These are phyloP conservation scores for Ascochyta fabae DNA, from an alignment of 2,329 filamentous ascomycete species.

Conservation along the genomic window DNA sequence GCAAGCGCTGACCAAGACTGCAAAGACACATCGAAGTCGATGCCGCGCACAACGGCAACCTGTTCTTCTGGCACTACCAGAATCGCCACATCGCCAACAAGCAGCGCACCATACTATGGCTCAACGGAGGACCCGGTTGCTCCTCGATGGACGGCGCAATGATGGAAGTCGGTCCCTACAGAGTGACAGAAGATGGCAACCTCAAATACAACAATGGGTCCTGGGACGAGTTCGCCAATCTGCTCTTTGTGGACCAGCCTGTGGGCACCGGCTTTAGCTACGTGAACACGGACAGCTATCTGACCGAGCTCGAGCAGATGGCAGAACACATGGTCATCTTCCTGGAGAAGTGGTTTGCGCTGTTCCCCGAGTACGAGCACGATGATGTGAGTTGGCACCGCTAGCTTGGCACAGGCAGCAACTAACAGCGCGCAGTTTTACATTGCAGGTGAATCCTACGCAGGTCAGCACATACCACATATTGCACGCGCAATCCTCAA, in stretches of 20 bases:
- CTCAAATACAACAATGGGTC: constrained; percentile 88
- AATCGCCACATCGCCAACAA: constrained; percentile 93
- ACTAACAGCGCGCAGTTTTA: constrained; percentile 70
- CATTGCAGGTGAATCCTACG: constrained; percentile 94
- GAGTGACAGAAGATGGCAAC: constrained; percentile 75
- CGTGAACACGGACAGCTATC: constrained; percentile 84
- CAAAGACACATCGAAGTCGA: constrained; percentile 88
- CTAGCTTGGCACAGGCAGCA: not conserved
- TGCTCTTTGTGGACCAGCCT: constrained; percentile 96
- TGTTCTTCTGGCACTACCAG: constrained; percentile 99
- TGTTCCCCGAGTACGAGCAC: constrained; percentile 90
- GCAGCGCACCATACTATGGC: constrained; percentile 91
- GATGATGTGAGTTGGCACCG: constrained; percentile 76
- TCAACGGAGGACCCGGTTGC: constrained; percentile 96
- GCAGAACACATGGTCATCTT: constrained; percentile 86
- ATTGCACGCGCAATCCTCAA: constrained; percentile 90
- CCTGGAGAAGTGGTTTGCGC: constrained; percentile 84
- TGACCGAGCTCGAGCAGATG: constrained; percentile 88
- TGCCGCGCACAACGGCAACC: constrained; percentile 82
- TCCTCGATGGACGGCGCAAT: constrained; percentile 95
- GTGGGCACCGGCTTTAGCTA: constrained; percentile 97
- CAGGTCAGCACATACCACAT: constrained; percentile 96
- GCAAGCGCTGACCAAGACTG: not conserved
- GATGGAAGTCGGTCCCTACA: constrained; percentile 96
- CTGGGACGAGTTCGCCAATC: constrained; percentile 97